These are phyloP conservation scores for Kokia cookei DNA, from an alignment of 441 rosid genomes.

Conservation along the genomic window DNA sequence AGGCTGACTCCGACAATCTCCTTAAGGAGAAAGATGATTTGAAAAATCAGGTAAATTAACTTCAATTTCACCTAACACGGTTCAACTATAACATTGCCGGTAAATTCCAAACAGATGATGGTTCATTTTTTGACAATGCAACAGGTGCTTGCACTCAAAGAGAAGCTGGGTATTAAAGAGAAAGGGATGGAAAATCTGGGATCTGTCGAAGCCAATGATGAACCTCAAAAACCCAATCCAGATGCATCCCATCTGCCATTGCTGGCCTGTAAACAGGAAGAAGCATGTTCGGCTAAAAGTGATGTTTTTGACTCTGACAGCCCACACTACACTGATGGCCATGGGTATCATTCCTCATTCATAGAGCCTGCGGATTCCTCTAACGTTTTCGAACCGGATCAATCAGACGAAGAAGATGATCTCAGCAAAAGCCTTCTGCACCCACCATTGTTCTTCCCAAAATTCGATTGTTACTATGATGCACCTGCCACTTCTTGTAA, in stretches of 20 bases:
- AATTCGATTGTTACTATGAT: constrained; percentile 15
- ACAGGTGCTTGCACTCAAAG: constrained; percentile 35
- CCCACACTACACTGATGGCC: constrained; percentile 18
- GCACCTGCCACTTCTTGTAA: constrained; percentile 25
- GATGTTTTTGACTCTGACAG: constrained; percentile 42
- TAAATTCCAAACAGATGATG: not conserved
- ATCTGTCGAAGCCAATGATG: constrained; percentile 7
- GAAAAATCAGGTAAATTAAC: constrained; percentile 38
- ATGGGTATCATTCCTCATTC: constrained; percentile 18
- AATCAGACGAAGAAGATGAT: constrained; percentile 39
- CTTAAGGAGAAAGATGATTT: constrained; percentile 37
- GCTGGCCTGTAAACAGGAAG: constrained; percentile 28
- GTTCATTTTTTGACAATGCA: not conserved
- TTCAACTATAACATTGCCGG: no score
- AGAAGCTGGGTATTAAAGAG: constrained; percentile 23
- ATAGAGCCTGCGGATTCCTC: constrained; percentile 40
- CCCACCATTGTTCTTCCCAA: constrained; percentile 16
- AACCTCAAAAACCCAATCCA: constrained; percentile 6
- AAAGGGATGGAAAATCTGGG: constrained; percentile 10
- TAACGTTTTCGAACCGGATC: constrained; percentile 29
- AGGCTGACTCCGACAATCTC: constrained; percentile 44
- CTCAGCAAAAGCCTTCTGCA: constrained; percentile 26
- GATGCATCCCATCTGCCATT: not conserved
- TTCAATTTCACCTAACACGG: no score
- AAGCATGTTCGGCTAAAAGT: constrained; percentile 34